Percentiles rank a stretch among this genome's conserved stretches.
Conservation (phyloP, 1,284 basidiomycete species). For the Heterobasidion parviporum region DNA sequence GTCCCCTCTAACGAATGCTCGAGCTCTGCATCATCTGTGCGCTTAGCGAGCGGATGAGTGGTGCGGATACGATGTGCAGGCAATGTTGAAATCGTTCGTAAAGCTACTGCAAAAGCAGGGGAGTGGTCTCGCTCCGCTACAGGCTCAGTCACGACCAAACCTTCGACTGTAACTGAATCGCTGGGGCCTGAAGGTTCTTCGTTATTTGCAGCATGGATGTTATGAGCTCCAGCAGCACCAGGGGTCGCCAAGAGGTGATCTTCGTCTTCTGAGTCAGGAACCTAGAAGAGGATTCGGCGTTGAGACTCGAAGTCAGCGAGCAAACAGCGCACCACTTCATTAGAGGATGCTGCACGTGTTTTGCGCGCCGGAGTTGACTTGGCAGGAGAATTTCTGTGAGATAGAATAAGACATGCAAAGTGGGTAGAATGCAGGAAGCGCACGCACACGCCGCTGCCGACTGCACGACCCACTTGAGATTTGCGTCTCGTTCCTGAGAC, state of each 20-base stretch:
- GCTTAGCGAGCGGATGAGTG: not conserved
- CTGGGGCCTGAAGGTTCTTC: not conserved
- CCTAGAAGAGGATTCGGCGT: not conserved
- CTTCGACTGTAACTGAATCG: not conserved
- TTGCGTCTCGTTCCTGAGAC: not conserved
- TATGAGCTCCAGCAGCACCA: not conserved
- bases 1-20: not conserved
- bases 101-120: not conserved
- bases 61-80: constrained; percentile 1
- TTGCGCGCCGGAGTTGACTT: not conserved
- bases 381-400: not conserved
- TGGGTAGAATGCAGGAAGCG: too few species aligned
- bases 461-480: too few species aligned
- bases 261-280: constrained; percentile 12
- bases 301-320: not conserved
- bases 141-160: not conserved
- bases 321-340: not conserved
- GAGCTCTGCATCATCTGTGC: not conserved
- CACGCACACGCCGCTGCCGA: too few species aligned
- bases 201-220: not conserved
- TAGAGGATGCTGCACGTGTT: not conserved
- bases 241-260: not conserved
- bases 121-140: not conserved
- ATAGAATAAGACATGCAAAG: too few species aligned
- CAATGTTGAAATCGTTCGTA: not conserved